Percentiles rank a stretch among this genome's conserved stretches.
These are phyloP conservation scores for Hypoxylon sp. DNA, from an alignment of 2,329 filamentous ascomycete species.

Conservation along the genomic window DNA sequence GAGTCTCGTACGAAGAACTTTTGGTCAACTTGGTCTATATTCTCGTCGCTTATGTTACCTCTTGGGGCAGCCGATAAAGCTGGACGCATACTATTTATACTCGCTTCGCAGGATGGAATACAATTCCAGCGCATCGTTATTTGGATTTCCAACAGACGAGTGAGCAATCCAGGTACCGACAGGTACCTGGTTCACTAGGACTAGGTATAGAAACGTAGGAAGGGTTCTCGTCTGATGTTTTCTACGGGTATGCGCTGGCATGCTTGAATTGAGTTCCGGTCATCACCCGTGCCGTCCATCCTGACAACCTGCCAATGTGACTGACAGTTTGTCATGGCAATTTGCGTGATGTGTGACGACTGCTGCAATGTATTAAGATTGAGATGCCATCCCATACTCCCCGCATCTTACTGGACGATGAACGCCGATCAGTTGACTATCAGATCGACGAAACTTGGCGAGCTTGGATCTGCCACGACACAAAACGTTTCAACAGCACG, in stretches of 20 bases:
- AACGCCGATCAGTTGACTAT: conserved; percentile 27
- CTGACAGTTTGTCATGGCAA: conserved; percentile 24
- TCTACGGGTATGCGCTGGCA: neutral
- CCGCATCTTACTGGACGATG: conserved; percentile 28
- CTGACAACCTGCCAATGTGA: conserved; percentile 19
- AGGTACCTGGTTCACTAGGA: too few species aligned
- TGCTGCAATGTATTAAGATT: conserved; percentile 18
- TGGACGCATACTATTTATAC: conserved; percentile 9
- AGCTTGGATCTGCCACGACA: conserved; percentile 29
- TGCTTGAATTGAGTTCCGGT: conserved; percentile 9
- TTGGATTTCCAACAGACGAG: neutral
- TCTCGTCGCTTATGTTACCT: conserved; percentile 30
- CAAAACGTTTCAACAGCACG: conserved; percentile 39
- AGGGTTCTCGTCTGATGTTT: conserved; percentile 2
- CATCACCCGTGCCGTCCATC: conserved; percentile 11
- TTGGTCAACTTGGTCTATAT: conserved; percentile 10
- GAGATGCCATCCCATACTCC: conserved; percentile 20
- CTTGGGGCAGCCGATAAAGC: conserved; percentile 35
- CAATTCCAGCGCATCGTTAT: conserved; percentile 5
- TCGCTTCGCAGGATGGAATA: conserved; percentile 16
- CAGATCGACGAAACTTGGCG: conserved; percentile 32
- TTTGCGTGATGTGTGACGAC: conserved; percentile 24
- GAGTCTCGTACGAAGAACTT: conserved; percentile 8
- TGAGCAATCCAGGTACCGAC: too few species aligned
- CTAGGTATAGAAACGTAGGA: neutral